Evolutionary conservation across 768 basidiomycete genomes (phyloP).

Genomic region (Pleurotus ostreatus): DNA sequence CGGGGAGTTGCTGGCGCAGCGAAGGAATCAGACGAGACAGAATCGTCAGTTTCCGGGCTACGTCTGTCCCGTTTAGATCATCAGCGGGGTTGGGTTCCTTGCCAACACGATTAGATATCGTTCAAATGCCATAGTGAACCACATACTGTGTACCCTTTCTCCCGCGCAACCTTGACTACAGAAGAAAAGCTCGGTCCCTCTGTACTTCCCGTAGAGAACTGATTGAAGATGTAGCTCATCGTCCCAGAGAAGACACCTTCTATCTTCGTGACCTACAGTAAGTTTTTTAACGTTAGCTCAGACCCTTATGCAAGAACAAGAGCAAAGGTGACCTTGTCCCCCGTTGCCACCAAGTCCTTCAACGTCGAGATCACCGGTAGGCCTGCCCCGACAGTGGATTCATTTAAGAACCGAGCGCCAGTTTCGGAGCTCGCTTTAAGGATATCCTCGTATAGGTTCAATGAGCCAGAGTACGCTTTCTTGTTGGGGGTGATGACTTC

Average conservation of each 20-base stretch:
- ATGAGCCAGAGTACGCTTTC: constrained; percentile 83
- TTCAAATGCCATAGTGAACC: background rate
- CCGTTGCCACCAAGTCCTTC: constrained; percentile 88
- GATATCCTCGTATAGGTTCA: constrained; percentile 67
- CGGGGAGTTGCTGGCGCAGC: constrained; percentile 26
- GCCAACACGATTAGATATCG: background rate
- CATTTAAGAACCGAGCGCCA: constrained; percentile 72
- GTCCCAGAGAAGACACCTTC: constrained; percentile 99
- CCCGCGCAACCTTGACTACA: constrained; percentile 82
- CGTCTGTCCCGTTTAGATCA: constrained; percentile 95
- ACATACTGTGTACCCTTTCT: constrained; percentile 90
- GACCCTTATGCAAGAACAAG: background rate
- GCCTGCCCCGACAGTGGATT: constrained; percentile 95
- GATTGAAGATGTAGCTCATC: constrained; percentile 98
- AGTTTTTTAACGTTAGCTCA: background rate
- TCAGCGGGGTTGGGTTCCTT: constrained; percentile 98
- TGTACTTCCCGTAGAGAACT: constrained; percentile 71
- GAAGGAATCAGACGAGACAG: constrained; percentile 74
- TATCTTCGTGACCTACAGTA: constrained; percentile 72
- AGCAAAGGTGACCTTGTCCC: constrained; percentile 67
- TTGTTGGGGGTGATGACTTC: constrained; percentile 96
- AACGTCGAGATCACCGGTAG: constrained; percentile 88
- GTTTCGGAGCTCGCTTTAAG: constrained; percentile 50
- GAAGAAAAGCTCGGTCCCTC: constrained; percentile 81
- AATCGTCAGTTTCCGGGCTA: constrained; percentile 96